Percentiles rank a stretch among this genome's conserved stretches.
phyloP scores from a whole-genome alignment of 768 basidiomycete genomes.

The Holtermanniella nyarrowii region DNA sequence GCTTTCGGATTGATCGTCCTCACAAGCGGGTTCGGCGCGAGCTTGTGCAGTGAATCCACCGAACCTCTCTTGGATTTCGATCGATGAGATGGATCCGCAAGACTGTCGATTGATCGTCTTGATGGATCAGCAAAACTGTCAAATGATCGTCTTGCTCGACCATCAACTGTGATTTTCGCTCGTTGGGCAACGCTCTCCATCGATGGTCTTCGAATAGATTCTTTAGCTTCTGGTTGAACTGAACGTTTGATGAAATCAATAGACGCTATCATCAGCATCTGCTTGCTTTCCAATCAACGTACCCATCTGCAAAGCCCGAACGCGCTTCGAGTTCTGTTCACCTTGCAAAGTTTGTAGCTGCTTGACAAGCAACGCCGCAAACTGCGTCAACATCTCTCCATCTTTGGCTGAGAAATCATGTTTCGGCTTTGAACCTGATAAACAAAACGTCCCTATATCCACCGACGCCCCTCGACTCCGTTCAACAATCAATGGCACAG shows the following conservation, averaged over 20 bases:
- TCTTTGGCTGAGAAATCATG: slow-evolving; percentile 17
- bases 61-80: background rate
- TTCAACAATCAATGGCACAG: slow-evolving; percentile 19
- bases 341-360: slow-evolving; percentile 32
- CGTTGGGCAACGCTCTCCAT: too few species aligned
- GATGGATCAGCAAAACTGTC: too few species aligned
- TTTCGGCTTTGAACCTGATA: slow-evolving; percentile 12
- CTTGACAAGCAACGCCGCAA: slow-evolving; percentile 36
- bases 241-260: slow-evolving; percentile 26
- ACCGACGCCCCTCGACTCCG: slow-evolving; percentile 7
- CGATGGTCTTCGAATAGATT: too few species aligned
- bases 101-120: too few species aligned
- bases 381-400: slow-evolving; percentile 20
- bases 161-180: background rate
- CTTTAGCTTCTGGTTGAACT: too few species aligned
- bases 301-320: slow-evolving; percentile 20
- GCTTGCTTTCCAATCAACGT: too few species aligned
- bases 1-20: background rate
- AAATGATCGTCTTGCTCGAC: too few species aligned
- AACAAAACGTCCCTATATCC: slow-evolving; percentile 29
- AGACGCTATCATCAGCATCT: too few species aligned
- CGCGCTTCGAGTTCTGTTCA: slow-evolving; percentile 23
- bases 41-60: background rate
- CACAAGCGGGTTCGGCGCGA: background rate
- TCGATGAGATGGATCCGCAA: too few species aligned